These are phyloP conservation scores for Hysterangium stoloniferum DNA, from an alignment of 768 basidiomycete genomes.

Conservation along the genomic window DNA sequence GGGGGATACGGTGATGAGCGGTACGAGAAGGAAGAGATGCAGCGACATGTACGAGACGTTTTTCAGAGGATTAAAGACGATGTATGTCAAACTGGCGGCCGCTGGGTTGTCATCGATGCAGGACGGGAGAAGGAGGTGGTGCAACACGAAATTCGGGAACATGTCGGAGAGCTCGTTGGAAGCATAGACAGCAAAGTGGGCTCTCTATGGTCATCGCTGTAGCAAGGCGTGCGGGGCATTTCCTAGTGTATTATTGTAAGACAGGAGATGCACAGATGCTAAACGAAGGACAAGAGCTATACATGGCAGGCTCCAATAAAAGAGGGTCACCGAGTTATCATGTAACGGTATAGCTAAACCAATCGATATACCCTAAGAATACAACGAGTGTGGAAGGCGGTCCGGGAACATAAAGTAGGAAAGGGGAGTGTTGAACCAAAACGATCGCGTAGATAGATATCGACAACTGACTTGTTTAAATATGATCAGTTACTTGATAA, in stretches of 20 bases:
- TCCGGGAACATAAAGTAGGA: background rate
- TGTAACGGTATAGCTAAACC: background rate
- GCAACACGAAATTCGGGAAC: slow-evolving; percentile 45
- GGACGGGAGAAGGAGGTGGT: slow-evolving; percentile 43
- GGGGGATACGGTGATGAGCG: slow-evolving; percentile 83
- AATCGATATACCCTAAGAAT: background rate
- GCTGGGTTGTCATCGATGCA: slow-evolving; percentile 57
- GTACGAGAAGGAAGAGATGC: slow-evolving; percentile 78
- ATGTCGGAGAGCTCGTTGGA: slow-evolving; percentile 35
- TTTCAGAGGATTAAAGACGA: slow-evolving; percentile 55
- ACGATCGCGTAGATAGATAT: background rate
- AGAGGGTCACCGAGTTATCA: background rate
- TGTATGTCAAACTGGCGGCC: slow-evolving; percentile 25
- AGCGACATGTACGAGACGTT: slow-evolving; percentile 50
- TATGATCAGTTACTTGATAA: slow-evolving; percentile 34
- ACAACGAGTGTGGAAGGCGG: background rate
- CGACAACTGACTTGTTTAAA: background rate
- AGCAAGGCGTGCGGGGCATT: too few relatives aligned
- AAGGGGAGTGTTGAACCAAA: background rate
- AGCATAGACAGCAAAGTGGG: slow-evolving; percentile 32
- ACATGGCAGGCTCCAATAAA: slow-evolving; percentile 6
- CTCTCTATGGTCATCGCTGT: too few relatives aligned
- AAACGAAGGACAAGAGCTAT: background rate
- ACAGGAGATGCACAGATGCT: background rate
- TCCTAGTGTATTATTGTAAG: slow-evolving; percentile 1